Percentiles rank a stretch among this genome's conserved stretches.
Conservation (phyloP, 1,284 basidiomycete genomes). For the Pascua sp. region DNA sequence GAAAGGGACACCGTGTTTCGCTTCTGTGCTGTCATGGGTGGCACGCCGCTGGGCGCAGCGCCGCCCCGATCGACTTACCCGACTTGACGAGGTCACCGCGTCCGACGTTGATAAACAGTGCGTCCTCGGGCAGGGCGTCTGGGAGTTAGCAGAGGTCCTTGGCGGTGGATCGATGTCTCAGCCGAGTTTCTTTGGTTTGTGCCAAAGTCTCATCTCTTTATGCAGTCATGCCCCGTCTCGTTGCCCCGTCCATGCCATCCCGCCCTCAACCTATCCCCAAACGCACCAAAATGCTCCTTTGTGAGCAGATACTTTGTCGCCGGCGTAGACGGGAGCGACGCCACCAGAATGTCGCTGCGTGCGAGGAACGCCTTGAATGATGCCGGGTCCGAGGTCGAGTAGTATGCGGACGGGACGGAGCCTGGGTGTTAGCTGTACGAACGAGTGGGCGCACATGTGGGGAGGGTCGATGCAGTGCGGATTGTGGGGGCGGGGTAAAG, state of each 20-base stretch:
- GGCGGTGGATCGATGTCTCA: background rate
- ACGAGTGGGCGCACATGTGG: no score
- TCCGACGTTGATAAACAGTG: constrained; percentile 48
- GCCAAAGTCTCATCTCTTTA: no score
- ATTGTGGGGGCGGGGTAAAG: no score
- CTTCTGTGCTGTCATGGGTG: no score
- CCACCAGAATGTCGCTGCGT: constrained; percentile 40
- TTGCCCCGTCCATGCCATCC: no score
- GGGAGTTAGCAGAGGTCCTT: background rate
- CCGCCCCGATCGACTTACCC: constrained; percentile 18
- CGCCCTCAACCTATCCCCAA: no score
- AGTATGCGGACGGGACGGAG: constrained; percentile 37
- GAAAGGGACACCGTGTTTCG: background rate
- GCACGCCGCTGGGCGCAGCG: no score
- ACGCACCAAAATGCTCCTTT: constrained; percentile 24
- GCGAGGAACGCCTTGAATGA: constrained; percentile 40
- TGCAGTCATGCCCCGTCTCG: no score
- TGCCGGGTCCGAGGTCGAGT: constrained; percentile 33
- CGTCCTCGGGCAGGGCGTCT: constrained; percentile 34
- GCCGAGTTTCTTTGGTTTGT: no score
- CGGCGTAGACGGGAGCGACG: constrained; percentile 42
- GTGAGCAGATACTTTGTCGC: constrained; percentile 36
- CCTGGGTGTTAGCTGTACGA: background rate
- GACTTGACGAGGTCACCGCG: constrained; percentile 43
- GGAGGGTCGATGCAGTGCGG: no score